Evolutionary conservation across 192 early-diverging fungal genomes (phyloP).

Genomic region (Gaertneriomyces semiglobifer): DNA sequence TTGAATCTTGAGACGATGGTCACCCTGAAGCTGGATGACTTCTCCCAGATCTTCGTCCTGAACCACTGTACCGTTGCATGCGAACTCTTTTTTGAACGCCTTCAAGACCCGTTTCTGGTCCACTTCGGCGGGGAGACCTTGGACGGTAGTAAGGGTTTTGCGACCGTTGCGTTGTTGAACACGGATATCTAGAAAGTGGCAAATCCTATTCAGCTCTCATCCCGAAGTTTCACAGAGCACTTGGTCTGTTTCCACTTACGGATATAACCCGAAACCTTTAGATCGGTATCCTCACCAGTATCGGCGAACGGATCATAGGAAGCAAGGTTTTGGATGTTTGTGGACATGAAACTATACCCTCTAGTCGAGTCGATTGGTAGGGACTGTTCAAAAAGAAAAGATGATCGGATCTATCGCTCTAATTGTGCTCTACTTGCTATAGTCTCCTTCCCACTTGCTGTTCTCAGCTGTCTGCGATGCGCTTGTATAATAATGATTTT

Average conservation of each 20-base stretch:
- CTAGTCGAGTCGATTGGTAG: no score
- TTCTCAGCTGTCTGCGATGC: no score
- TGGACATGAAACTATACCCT: conserved; percentile 19
- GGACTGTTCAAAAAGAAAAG: no score
- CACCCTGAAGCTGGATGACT: conserved; percentile 92
- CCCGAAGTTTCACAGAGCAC: neutral
- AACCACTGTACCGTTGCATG: conserved; percentile 93
- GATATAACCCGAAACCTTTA: conserved; percentile 47
- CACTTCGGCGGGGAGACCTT: conserved; percentile 80
- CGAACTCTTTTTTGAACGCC: conserved; percentile 95
- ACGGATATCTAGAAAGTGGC: conserved; percentile 77
- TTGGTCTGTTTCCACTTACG: conserved; percentile 37
- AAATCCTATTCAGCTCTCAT: conserved; percentile 18
- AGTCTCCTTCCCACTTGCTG: no score
- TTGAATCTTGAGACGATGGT: conserved; percentile 82
- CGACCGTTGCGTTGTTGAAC: conserved; percentile 95
- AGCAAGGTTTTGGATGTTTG: conserved; percentile 34
- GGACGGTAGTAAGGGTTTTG: conserved; percentile 94
- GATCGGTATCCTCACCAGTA: conserved; percentile 44
- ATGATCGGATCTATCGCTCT: no score
- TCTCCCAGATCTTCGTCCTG: conserved; percentile 88
- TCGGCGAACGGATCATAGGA: conserved; percentile 56
- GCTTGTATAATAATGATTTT: no score
- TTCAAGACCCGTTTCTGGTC: conserved; percentile 92
- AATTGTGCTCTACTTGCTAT: no score